These are phyloP conservation scores for Xylaria sp. DNA, from an alignment of 2,329 filamentous ascomycete species.

Conservation along the genomic window DNA sequence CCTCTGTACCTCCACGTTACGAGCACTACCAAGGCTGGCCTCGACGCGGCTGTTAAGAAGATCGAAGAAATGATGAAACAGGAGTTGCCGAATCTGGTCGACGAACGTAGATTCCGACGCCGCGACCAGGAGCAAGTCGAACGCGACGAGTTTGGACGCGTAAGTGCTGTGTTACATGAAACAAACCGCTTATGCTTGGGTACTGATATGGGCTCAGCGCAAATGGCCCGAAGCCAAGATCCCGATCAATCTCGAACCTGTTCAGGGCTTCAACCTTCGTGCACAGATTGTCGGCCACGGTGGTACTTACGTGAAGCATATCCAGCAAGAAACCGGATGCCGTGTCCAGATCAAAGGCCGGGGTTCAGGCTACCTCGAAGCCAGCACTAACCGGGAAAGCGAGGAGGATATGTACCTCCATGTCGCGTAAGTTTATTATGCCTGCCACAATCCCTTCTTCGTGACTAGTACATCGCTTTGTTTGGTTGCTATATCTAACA, in stretches of 20 bases:
- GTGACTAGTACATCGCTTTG: neutral
- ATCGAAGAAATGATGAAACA: conserved; percentile 96
- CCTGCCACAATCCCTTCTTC: neutral
- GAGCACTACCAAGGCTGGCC: conserved; percentile 83
- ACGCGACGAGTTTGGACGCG: conserved; percentile 83
- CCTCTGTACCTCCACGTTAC: conserved; percentile 94
- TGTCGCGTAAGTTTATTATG: conserved; percentile 64
- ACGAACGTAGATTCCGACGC: conserved; percentile 85
- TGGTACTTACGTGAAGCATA: conserved; percentile 95
- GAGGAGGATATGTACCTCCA: conserved; percentile 97
- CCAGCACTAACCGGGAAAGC: conserved; percentile 79
- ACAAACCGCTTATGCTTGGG: neutral
- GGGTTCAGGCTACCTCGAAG: conserved; percentile 89
- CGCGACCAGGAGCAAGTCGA: conserved; percentile 77
- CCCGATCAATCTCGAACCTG: conserved; percentile 80
- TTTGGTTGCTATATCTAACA: conserved; percentile 30
- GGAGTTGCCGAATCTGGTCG: conserved; percentile 89
- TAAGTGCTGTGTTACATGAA: conserved; percentile 41
- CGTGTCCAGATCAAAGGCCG: conserved; percentile 97
- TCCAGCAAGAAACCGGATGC: conserved; percentile 90
- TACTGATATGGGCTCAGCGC: conserved; percentile 52
- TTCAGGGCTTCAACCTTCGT: conserved; percentile 91
- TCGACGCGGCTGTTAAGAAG: conserved; percentile 79
- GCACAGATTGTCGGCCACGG: conserved; percentile 94
- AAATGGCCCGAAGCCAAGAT: conserved; percentile 99